Percentiles rank a stretch among this genome's conserved stretches.
phyloP scores from a whole-genome alignment of 1,139 yeast species.

The Wickerhamomyces sp. region DNA sequence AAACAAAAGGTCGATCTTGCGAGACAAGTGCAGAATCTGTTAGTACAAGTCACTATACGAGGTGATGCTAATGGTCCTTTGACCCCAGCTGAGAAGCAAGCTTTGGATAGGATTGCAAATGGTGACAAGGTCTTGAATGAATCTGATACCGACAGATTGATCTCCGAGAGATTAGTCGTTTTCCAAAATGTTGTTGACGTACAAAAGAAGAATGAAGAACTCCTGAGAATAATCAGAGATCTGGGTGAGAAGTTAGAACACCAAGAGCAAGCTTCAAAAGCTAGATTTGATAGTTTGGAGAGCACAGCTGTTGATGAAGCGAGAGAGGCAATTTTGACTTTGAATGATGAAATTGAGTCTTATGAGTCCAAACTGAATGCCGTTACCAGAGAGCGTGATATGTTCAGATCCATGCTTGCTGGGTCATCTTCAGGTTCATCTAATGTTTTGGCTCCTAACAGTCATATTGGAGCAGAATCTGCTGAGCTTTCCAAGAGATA shows the following conservation, averaged over 20 bases:
- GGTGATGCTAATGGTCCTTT: slow-evolving; percentile 50
- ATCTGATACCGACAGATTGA: slow-evolving; percentile 66
- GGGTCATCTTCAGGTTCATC: slow-evolving; percentile 18
- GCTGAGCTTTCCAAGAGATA: slow-evolving; percentile 27
- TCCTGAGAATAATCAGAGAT: slow-evolving; percentile 60
- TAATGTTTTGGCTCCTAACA: slow-evolving; percentile 17
- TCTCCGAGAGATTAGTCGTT: slow-evolving; percentile 66
- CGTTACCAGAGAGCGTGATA: slow-evolving; percentile 59
- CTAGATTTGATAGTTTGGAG: slow-evolving; percentile 43
- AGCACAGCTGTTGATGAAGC: slow-evolving; percentile 69
- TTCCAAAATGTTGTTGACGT: slow-evolving; percentile 66
- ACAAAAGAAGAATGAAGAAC: slow-evolving; percentile 67
- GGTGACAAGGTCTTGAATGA: slow-evolving; percentile 30
- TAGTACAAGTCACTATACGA: slow-evolving; percentile 61
- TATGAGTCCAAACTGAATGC: slow-evolving; percentile 47
- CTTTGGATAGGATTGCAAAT: slow-evolving; percentile 28
- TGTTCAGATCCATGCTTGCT: slow-evolving; percentile 43
- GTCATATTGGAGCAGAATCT: slow-evolving; percentile 29
- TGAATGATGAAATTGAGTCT: slow-evolving; percentile 58
- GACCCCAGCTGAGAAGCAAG: slow-evolving; percentile 47
- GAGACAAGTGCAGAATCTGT: slow-evolving; percentile 68
- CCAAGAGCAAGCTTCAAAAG: slow-evolving; percentile 38
- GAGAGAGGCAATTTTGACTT: slow-evolving; percentile 61
- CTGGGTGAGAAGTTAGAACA: slow-evolving; percentile 66
- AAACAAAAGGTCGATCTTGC: slow-evolving; percentile 69